Conservation (phyloP, 1,284 basidiomycete genomes). For the Tranzscheliella williamsii region DNA sequence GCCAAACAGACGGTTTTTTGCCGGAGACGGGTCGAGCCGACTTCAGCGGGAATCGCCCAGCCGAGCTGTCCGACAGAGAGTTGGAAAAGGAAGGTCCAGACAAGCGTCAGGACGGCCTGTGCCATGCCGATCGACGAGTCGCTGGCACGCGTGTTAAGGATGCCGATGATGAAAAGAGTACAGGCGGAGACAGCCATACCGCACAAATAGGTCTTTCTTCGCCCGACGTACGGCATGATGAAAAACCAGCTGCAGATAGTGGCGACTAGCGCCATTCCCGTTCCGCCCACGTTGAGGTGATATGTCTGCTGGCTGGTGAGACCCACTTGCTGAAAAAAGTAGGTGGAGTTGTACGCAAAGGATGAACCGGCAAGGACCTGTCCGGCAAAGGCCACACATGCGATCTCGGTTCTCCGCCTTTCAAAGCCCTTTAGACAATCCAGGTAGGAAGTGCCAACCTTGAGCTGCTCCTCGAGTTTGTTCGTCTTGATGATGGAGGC, state of each 20-base stretch:
- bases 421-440: constrained; percentile 64
- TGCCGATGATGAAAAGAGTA: constrained; percentile 35
- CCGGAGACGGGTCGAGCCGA: constrained; percentile 63
- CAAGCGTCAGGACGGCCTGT: constrained; percentile 60
- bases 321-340: constrained; percentile 63
- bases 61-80: background rate
- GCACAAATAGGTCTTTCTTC: constrained; percentile 63
- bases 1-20: constrained; percentile 66
- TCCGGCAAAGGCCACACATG: constrained; percentile 50
- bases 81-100: constrained; percentile 24
- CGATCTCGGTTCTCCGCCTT: constrained; percentile 62
- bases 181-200: constrained; percentile 62
- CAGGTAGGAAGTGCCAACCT: constrained; percentile 57
- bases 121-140: constrained; percentile 50
- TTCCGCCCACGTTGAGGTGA: constrained; percentile 61
- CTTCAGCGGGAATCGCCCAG: constrained; percentile 55
- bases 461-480: constrained; percentile 58
- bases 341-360: constrained; percentile 51
- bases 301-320: constrained; percentile 58
- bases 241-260: constrained; percentile 61
- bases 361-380: constrained; percentile 56
- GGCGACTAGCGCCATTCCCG: constrained; percentile 58
- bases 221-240: constrained; percentile 59
- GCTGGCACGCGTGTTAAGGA: constrained; percentile 64
- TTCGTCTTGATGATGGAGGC: constrained; percentile 63